Conservation (phyloP, 2,329 filamentous ascomycete genomes). For the Phialocephala subalpina region DNA sequence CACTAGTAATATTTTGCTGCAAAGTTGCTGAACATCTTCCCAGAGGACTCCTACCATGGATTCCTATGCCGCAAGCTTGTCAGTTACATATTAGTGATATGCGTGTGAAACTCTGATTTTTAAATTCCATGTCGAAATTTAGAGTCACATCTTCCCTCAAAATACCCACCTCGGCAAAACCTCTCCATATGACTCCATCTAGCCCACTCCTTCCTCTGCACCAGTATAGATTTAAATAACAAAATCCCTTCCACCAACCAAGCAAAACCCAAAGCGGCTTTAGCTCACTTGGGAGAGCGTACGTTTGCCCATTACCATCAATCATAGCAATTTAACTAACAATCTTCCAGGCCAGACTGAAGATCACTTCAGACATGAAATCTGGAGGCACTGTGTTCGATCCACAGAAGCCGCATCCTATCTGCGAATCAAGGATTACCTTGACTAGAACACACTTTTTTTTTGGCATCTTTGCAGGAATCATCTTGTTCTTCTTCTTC, state of each 20-base stretch:
- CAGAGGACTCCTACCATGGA: no score
- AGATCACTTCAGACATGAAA: background rate
- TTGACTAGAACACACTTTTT: background rate
- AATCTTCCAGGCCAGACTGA: background rate
- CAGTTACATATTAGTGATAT: no score
- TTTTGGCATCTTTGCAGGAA: background rate
- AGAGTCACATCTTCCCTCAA: background rate
- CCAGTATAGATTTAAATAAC: background rate
- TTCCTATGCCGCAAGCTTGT: no score
- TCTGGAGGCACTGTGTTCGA: constrained; percentile 3
- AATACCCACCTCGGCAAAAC: background rate
- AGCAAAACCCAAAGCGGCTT: background rate
- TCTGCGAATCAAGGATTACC: background rate
- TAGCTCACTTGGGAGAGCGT: constrained; percentile 2
- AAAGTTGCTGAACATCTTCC: no score
- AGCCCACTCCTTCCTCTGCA: background rate
- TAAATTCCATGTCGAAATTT: no score
- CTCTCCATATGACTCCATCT: background rate
- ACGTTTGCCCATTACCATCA: no score
- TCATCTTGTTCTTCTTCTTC: no score
- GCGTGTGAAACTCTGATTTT: no score
- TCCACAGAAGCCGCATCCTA: constrained; percentile 3
- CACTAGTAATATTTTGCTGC: no score
- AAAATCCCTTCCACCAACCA: background rate
- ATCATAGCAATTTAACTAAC: no score